These are phyloP conservation scores for Schizophyllum commune DNA, from an alignment of 1,284 basidiomycete genomes.

Conservation along the genomic window DNA sequence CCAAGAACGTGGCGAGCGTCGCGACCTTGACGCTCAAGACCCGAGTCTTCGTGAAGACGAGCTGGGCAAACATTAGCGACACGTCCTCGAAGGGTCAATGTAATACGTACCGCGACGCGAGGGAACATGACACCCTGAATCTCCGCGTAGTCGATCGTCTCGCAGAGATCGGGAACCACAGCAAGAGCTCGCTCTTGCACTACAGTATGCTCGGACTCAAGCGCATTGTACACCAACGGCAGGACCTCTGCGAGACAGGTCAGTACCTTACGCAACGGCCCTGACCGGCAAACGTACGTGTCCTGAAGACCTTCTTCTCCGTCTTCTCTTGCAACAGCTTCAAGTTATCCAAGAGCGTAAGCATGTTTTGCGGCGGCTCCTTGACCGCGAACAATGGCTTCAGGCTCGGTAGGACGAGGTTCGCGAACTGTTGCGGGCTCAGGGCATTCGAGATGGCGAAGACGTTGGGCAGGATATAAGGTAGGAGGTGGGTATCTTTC, in stretches of 20 bases:
- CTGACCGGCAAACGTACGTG: too few relatives aligned
- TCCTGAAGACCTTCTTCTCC: conserved; percentile 78
- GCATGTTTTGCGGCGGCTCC: conserved; percentile 96
- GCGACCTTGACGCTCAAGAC: conserved; percentile 84
- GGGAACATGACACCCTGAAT: conserved; percentile 83
- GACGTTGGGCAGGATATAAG: conserved; percentile 98
- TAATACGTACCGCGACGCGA: conserved; percentile 69
- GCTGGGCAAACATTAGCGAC: conserved; percentile 31
- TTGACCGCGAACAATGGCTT: conserved; percentile 88
- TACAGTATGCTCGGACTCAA: conserved; percentile 86
- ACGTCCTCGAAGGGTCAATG: not conserved
- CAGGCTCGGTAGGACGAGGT: conserved; percentile 77
- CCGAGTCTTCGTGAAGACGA: conserved; percentile 86
- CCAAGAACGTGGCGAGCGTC: conserved; percentile 81
- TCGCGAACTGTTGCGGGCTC: conserved; percentile 75
- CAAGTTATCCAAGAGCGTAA: conserved; percentile 88
- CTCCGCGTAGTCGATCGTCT: conserved; percentile 90
- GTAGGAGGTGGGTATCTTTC: conserved; percentile 88
- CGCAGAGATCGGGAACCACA: conserved; percentile 81
- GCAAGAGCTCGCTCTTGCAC: conserved; percentile 92
- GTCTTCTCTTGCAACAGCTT: conserved; percentile 87
- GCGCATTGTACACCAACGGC: conserved; percentile 89
- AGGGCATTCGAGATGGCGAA: conserved; percentile 83
- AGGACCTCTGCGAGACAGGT: too few relatives aligned
- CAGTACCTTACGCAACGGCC: too few relatives aligned